Conservation (phyloP, 2,329 filamentous ascomycete genomes). For the Amylocarpus encephaloides region DNA sequence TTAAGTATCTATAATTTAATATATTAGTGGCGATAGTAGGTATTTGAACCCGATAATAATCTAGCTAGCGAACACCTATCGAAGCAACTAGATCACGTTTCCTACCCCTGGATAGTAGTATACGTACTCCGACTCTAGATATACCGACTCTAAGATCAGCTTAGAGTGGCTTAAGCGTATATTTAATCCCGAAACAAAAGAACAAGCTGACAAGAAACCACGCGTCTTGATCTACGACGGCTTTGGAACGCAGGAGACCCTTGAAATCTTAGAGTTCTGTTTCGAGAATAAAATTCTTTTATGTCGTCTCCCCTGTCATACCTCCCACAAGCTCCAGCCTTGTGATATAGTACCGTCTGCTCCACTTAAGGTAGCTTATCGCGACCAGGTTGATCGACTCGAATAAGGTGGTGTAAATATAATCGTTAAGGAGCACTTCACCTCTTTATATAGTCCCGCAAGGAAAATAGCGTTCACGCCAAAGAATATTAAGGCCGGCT, state of each 20-base stretch:
- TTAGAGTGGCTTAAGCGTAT: slow-evolving; percentile 1
- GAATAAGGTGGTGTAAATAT: background rate
- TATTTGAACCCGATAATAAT: too few relatives aligned
- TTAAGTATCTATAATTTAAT: background rate
- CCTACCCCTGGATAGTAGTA: background rate
- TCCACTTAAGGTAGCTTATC: background rate
- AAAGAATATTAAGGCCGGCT: background rate
- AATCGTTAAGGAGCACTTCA: background rate
- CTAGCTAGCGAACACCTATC: too few relatives aligned
- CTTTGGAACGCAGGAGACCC: slow-evolving; percentile 1
- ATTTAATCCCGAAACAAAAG: background rate
- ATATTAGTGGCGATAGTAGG: background rate
- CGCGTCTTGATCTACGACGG: background rate
- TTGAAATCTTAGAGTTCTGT: background rate
- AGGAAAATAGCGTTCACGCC: background rate
- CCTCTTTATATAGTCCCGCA: background rate
- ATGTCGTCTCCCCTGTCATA: too few relatives aligned
- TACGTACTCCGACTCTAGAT: slow-evolving; percentile 1
- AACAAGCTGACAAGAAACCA: background rate
- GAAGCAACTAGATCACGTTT: background rate
- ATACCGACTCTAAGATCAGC: slow-evolving; percentile 2
- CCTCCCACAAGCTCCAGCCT: too few relatives aligned
- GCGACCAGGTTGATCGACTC: background rate
- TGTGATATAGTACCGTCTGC: too few relatives aligned
- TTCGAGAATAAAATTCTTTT: background rate